Base-by-base conservation (phyloP, 495 filamentous ascomycete genomes). In the Penicillium subrubescens region DNA sequence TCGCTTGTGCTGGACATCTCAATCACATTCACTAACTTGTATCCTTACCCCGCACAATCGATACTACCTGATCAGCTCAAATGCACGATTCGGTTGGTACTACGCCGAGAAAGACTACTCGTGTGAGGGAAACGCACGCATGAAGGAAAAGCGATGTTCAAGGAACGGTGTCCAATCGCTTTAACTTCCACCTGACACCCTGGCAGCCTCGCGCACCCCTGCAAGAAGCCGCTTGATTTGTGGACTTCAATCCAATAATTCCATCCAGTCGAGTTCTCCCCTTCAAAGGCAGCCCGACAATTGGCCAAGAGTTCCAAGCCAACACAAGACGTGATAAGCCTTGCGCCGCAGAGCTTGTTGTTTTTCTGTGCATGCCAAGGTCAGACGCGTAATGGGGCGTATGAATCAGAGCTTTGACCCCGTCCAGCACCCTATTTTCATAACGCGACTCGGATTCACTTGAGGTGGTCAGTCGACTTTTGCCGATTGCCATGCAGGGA, bases 281-380 rank as follows among this genome's bases (percentile, higher is more conserved):
- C 1, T 5, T 2, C 6, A 19, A 33, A 33, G 1, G 8, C 31
- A 31, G 8, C 52, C 7, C 5, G 4, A 5, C 19, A 19, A 34
- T 55, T 29, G 48, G 48, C 25, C 48, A 51, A 51, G 48, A 51
- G 12, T 51, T 29, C 48, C 23, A 55, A 55, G 52, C 52, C 31
- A 55, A 19, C 8, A 34, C 52, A 33, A 34, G 25, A 34, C 2
- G 8, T 12, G 29, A 35, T 21, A 35, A 55, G 52, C 52, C 33
- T 35, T 55, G 52, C 33, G 52, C 52, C 52, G 3, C 8, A 8
- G 27, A 55, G 52, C 17, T 33, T 15, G 12, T 29, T 51, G 12
- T 14, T 29, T 35, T 39, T 39, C 35, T 51, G 25, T 19, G 14
- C 14, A 14, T 27, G 19, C 25, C 19, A 29, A 29, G 21, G 14